Conservation (phyloP, 1,284 basidiomycete species). For the Earliella scabrosa region DNA sequence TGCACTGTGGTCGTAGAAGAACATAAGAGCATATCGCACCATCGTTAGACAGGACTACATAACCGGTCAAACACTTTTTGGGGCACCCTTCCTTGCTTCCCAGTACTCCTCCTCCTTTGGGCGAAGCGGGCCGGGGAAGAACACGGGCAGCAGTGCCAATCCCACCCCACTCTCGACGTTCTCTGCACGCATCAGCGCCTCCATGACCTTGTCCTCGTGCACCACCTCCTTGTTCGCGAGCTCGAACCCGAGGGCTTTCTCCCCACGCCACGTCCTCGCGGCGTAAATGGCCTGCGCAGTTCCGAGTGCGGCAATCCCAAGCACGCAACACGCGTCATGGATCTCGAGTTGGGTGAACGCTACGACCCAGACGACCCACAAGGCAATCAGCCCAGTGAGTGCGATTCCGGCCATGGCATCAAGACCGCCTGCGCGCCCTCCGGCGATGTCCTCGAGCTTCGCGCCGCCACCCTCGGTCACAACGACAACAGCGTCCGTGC, state of each 20-base stretch:
- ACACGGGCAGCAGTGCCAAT: slow-evolving; percentile 22
- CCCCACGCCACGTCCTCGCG: slow-evolving; percentile 18
- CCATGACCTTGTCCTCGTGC: slow-evolving; percentile 25
- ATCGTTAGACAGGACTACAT: no score
- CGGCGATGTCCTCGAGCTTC: slow-evolving; percentile 34
- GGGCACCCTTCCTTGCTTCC: slow-evolving; percentile 10
- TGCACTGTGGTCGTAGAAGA: no score
- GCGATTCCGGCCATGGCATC: slow-evolving; percentile 1
- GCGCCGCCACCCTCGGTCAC: slow-evolving; percentile 26
- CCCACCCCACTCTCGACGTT: slow-evolving; percentile 22
- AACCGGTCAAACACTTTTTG: slow-evolving; percentile 1
- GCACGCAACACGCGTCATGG: slow-evolving; percentile 26
- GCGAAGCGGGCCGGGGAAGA: slow-evolving; percentile 25
- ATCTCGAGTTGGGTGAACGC: slow-evolving; percentile 18
- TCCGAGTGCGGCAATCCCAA: slow-evolving; percentile 22
- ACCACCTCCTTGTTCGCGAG: slow-evolving; percentile 18
- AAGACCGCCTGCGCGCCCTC: slow-evolving; percentile 13
- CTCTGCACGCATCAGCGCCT: slow-evolving; percentile 20
- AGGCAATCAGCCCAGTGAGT: slow-evolving; percentile 15
- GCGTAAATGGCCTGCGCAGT: slow-evolving; percentile 24
- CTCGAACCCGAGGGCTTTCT: slow-evolving; percentile 22
- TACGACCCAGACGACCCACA: slow-evolving; percentile 26
- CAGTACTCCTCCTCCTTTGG: slow-evolving; percentile 25
- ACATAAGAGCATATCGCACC: no score
- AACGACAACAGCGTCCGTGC: slow-evolving; percentile 31